Evolutionary conservation across 2,329 filamentous ascomycete species (phyloP).

Genomic region (Lasiodiplodia gonubiensis): DNA sequence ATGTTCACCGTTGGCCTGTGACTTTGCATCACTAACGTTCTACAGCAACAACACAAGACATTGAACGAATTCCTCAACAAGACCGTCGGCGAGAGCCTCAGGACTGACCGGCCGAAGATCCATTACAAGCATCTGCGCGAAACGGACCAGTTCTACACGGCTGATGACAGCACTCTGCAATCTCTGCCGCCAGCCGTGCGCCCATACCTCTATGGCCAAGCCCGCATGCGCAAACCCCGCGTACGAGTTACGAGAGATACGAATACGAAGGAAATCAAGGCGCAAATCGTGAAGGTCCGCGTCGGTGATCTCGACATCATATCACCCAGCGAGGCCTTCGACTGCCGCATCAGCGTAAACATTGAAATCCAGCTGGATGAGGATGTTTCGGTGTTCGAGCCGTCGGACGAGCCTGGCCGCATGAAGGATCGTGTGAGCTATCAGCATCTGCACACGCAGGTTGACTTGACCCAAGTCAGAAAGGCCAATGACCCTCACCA

Average conservation of each 20-base stretch:
- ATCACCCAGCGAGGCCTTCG: conserved; percentile 76
- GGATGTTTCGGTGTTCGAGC: conserved; percentile 56
- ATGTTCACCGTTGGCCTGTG: conserved; percentile 38
- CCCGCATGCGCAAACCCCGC: conserved; percentile 34
- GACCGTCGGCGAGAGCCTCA: conserved; percentile 60
- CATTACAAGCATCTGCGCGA: conserved; percentile 84
- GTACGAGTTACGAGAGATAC: conserved; percentile 73
- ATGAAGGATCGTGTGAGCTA: conserved; percentile 93
- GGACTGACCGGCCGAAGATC: conserved; percentile 64
- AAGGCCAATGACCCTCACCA: conserved; percentile 53
- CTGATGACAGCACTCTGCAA: conserved; percentile 31
- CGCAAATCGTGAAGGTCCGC: conserved; percentile 90
- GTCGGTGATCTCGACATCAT: conserved; percentile 86
- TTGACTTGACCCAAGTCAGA: conserved; percentile 92
- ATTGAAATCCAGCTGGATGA: conserved; percentile 80
- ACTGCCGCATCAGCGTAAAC: conserved; percentile 93
- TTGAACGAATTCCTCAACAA: conserved; percentile 87
- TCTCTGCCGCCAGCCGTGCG: conserved; percentile 57
- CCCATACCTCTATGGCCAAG: conserved; percentile 16
- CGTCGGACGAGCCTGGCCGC: conserved; percentile 59
- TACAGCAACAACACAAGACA: conserved; percentile 75
- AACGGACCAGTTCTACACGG: conserved; percentile 75
- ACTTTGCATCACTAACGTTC: background rate
- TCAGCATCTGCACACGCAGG: conserved; percentile 78
- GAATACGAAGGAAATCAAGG: conserved; percentile 70